Conservation (phyloP, 257 asterid species). For the Rubia yunnanensis region DNA sequence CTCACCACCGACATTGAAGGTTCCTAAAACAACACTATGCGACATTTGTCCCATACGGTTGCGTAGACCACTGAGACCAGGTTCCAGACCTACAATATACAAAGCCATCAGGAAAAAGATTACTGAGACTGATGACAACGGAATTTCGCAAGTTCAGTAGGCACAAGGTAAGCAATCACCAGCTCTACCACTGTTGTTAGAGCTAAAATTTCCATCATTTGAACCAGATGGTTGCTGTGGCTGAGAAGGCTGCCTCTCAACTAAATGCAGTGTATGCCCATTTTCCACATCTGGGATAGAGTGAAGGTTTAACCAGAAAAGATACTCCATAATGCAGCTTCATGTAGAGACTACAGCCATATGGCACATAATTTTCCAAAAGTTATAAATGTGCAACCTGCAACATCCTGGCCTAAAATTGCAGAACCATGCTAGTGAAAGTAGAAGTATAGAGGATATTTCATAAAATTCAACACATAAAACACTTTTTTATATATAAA, state of each 20-base stretch:
- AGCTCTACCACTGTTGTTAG: conserved; percentile 54
- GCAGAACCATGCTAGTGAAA: not conserved
- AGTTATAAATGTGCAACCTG: not conserved
- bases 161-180: conserved; percentile 8
- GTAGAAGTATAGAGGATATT: not conserved
- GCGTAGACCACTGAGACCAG: conserved; percentile 43
- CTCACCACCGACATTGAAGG: conserved; percentile 87
- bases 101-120: conserved; percentile 6
- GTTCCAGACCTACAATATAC: conserved; percentile 50
- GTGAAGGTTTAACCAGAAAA: conserved; percentile 35
- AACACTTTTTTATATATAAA: not conserved
- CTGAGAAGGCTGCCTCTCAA: conserved; percentile 59
- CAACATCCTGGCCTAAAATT: not conserved
- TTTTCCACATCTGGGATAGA: conserved; percentile 57
- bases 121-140: not conserved
- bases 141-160: conserved; percentile 6
- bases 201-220: conserved; percentile 38
- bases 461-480: not conserved
- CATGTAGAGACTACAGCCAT: not conserved
- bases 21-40: conserved; percentile 77
- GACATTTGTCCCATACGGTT: conserved; percentile 70
- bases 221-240: conserved; percentile 45
- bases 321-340: not conserved
- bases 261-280: conserved; percentile 90
- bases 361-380: not conserved